Evolutionary conservation across 1,284 basidiomycete species (phyloP).

Genomic region (Malassezia pachydermatis): DNA sequence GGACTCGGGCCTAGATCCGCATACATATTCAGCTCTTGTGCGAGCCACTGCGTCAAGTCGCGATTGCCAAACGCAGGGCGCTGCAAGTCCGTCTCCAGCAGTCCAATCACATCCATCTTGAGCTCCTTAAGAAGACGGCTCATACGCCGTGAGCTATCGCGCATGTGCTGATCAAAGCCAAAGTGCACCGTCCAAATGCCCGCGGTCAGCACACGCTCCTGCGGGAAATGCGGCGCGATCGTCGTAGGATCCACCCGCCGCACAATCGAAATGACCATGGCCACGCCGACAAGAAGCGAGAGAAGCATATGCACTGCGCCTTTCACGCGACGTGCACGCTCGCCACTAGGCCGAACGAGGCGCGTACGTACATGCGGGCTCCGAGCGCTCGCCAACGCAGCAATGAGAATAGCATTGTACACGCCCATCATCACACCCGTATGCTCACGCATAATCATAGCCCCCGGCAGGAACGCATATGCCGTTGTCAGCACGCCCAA

Average conservation of each 20-base stretch:
- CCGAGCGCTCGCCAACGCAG: constrained; percentile 21
- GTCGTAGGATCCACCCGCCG: constrained; percentile 52
- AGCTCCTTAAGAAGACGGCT: constrained; percentile 56
- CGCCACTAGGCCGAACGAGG: background rate
- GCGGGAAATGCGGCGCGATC: constrained; percentile 59
- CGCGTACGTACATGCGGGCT: background rate
- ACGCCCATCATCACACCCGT: constrained; percentile 53
- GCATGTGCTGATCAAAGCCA: constrained; percentile 39
- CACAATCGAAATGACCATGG: constrained; percentile 47
- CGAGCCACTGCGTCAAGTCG: constrained; percentile 52
- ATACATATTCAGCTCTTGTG: constrained; percentile 63
- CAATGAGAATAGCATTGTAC: constrained; percentile 19
- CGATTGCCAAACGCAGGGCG: constrained; percentile 79
- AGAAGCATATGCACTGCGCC: constrained; percentile 19
- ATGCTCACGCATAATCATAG: constrained; percentile 65
- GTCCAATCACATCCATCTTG: constrained; percentile 48
- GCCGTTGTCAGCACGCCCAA: constrained; percentile 64
- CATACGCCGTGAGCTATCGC: constrained; percentile 55
- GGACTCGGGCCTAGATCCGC: constrained; percentile 69
- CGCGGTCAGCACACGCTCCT: constrained; percentile 64
- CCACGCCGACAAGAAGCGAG: constrained; percentile 20
- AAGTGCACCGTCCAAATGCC: constrained; percentile 69
- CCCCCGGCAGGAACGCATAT: constrained; percentile 85
- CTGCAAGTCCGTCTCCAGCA: constrained; percentile 76
- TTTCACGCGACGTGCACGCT: background rate